phyloP scores from a whole-genome alignment of 2,329 filamentous ascomycete species.

The Fusarium sp. region DNA sequence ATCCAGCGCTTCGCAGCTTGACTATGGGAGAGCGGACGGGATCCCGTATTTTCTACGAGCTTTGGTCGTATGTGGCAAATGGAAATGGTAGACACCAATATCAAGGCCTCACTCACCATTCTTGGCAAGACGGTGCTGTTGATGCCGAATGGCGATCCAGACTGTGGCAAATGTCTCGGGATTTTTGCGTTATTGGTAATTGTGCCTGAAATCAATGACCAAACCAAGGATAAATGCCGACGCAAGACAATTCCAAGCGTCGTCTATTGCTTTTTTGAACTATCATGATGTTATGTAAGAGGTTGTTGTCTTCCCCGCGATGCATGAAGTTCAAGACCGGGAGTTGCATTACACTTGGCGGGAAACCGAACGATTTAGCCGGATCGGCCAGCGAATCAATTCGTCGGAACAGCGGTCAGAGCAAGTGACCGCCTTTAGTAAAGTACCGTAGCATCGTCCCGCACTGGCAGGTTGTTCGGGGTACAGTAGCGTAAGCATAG shows the following conservation, averaged over 20 bases:
- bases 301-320: conserved; percentile 10
- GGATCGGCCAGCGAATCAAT: background rate
- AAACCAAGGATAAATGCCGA: background rate
- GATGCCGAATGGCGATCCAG: background rate
- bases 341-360: conserved; percentile 2
- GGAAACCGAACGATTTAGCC: conserved; percentile 7
- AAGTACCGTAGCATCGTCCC: background rate
- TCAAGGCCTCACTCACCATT: background rate
- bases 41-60: conserved; percentile 35
- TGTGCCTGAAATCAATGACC: background rate
- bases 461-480: background rate
- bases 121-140: background rate
- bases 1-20: conserved; percentile 37
- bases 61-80: conserved; percentile 14
- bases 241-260: background rate
- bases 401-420: background rate
- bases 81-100: background rate
- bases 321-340: background rate
- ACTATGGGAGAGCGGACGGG: conserved; percentile 33
- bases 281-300: background rate
- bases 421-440: background rate
- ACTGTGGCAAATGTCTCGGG: background rate
- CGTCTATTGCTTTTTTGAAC: background rate
- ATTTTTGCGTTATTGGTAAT: background rate
- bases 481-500: background rate